Evolutionary conservation across 352 stramenopile genomes (phyloP), one percentile per base, ranked within the genome.

Genomic region (Globisporangium paddicum): DNA sequence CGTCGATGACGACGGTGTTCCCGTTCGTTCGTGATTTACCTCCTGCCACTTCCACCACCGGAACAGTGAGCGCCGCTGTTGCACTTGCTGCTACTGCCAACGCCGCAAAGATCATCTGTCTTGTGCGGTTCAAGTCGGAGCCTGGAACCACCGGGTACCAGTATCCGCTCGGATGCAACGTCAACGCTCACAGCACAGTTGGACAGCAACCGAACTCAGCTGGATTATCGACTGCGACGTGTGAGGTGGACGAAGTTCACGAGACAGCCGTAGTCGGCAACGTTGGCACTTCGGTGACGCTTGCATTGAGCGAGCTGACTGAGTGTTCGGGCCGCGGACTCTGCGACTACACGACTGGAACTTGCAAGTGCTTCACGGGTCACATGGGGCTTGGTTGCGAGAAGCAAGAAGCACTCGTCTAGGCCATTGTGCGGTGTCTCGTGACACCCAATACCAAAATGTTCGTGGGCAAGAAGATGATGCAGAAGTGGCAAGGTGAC

Each of bases 381-480:
- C 82, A 92, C 65, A 90, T 90, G 75, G 79, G 84, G 0, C 69
- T 91, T 19, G 83, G 81, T 16, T 93, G 83, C 50, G 66, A 91
- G 52, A 77, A 71, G 25, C 82, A 93, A 47, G 79, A 89, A 56
- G 79, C 76, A 19, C 65, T 82, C 14, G 73, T 82, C 13, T 82
- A 73, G 47, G 26, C 55, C 65, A 62, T 64, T 58, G 18, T 19
- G 6, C 9, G 37, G 16, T 19, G 37, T n/a, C 38, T 19, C 21
- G 38, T 21, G 38, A 5, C 16, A 44, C 16, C 38, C 14, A 44
- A 44, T 44, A 3, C 21, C 16, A 14, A 44, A 18, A 14, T 44
- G 16, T 44, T 44, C 38, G 38, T 21, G 18, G 16, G 16, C 38
- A 44, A 7, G 16, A 21, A 9, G 38, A 44, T 7, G 9, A 21